These are phyloP conservation scores for Penicillium longicatenatum DNA, from an alignment of 495 filamentous ascomycete genomes.

Conservation along the genomic window DNA sequence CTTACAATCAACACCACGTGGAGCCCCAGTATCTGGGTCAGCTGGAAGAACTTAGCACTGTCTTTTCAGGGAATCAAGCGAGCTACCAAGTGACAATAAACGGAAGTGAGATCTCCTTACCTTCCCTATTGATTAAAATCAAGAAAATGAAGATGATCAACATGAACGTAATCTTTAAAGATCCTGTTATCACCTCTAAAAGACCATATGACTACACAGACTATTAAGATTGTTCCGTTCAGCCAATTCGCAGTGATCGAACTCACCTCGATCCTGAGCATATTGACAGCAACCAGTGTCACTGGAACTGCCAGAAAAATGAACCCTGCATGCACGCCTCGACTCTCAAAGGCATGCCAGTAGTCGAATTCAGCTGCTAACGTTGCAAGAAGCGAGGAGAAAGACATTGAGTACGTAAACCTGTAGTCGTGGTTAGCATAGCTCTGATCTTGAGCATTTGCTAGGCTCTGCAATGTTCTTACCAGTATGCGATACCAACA, in stretches of 20 bases:
- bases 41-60: conserved; percentile 1
- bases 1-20: conserved; percentile 25
- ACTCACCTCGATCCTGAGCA: conserved; percentile 34
- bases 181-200: conserved; percentile 40
- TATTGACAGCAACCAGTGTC: conserved; percentile 35
- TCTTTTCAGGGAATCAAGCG: not conserved
- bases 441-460: not conserved
- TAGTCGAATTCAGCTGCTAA: conserved; percentile 40
- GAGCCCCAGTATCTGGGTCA: not conserved
- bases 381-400: conserved; percentile 41
- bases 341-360: conserved; percentile 27
- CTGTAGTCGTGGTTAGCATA: conserved; percentile 17
- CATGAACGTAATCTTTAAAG: conserved; percentile 37
- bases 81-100: not conserved
- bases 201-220: conserved; percentile 37
- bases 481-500: conserved; percentile 53
- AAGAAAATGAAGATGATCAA: conserved; percentile 33
- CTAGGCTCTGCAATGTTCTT: not conserved
- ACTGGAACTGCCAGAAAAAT: conserved; percentile 35
- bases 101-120: not conserved
- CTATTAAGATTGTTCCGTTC: not conserved
- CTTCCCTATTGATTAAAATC: conserved; percentile 30
- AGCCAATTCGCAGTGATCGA: not conserved
- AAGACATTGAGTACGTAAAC: conserved; percentile 48
- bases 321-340: conserved; percentile 29